Evolutionary conservation across 257 asterid species (phyloP), one percentile per base, ranked within the genome.

Genomic region (Solanum habrochaites): DNA sequence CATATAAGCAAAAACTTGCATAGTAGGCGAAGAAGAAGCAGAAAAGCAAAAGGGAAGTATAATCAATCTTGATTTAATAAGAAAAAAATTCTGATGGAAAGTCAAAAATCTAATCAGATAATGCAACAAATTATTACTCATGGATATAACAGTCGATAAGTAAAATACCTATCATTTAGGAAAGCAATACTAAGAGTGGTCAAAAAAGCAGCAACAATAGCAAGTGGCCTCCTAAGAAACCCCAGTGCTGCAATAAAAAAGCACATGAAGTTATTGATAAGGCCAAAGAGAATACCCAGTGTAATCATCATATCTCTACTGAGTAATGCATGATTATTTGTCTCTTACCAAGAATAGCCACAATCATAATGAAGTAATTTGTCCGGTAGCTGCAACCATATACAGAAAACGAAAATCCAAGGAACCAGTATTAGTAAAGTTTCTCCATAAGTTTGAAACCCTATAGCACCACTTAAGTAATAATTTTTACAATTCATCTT

Each of bases 141-240:
- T 47, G 85, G 40, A 3, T 29, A 45, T 25, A 25, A 25, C 66
- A 16, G 85, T 47, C 16, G 10, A 47, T 45, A 45, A 87, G 85
- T 45, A 52, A 7, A 86, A 27, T 92, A 95, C 99, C 99, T 96
- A 89, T 96, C 99, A 90, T 96, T 96, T 86, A 96, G 96, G 90
- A 93, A 91, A 81, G 99, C 98, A 83, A 93, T 89, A 92, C 95
- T 93, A 82, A 96, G 92, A 88, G 99, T 96, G 86, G 98, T 96
- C 92, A 89, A 87, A 35, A 94, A 83, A 21, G 99, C 98, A 85
- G 99, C 99, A 90, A 96, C 90, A 88, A 96, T 92, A 29, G 99
- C 94, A 47, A 95, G 88, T 21, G 99, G 98, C 91, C 94, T 94
- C 91, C 93, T 89, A 52, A 96, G 92, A 93, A 96, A 95, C 67